Base-by-base conservation (phyloP, 768 basidiomycete species). In the Pholiota molesta region DNA sequence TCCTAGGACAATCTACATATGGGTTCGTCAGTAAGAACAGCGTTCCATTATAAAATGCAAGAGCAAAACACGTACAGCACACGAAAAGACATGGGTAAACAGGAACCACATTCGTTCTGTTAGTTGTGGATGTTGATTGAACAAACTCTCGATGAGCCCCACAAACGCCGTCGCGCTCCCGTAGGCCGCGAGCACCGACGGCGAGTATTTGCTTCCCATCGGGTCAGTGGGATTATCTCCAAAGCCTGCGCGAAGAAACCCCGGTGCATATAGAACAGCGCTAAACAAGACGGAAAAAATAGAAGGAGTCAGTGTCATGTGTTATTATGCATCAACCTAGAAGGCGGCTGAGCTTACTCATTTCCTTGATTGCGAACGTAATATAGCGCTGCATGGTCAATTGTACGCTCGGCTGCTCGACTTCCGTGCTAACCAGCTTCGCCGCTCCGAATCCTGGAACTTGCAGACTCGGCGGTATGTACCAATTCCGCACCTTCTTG, bases 71-170 rank as follows among this genome's bases (percentile, higher is more conserved):
- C 84, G 67, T 72, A 89, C 89, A 37, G 86, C 80, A 68, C 88
- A 89, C 5, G 86, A 90, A 71, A 89, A 90, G 2, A 88, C 87
- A 69, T 90, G 88, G 8, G 86, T 88, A 62, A 89, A 87, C 54
- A 87, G 72, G 72, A 90, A 90, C 86, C 87, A 89, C 83, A 86
- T 84, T 40, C 89, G 80, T 68, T 88, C 87, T 13, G 86, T 87
- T 59, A 90, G 73, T n/a, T 72, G 77, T 23, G 88, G 86, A 60
- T 89, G 83, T 67, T 88, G 87, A 59, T 86, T 86, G 69, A 83
- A 86, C 55, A 88, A 72, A 66, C 86, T 88, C 62, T 84, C 82
- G 52, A 88, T 81, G 65, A 89, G 74, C 14, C 86, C 88, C 29
- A 90, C 84, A 68, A 87, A 89, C 13, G 87, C 81, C 60, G 86